Conservation (phyloP, 306 rosid species). For the Lathyrus oleraceus region DNA sequence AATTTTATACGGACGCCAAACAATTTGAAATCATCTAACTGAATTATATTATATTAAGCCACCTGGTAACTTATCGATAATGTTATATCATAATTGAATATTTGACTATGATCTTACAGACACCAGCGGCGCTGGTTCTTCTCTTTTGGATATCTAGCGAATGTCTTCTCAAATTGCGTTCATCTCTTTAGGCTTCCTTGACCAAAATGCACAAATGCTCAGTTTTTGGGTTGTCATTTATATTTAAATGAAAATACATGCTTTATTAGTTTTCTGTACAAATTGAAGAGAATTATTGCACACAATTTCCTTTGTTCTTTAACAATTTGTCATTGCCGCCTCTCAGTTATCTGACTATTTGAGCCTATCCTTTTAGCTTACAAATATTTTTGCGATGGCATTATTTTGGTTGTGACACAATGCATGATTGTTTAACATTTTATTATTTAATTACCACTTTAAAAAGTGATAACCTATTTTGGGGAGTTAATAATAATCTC, state of each 20-base stretch:
- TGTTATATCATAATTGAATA: neutral
- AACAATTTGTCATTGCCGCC: neutral
- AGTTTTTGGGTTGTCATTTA: slow-evolving; percentile 20
- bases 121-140: slow-evolving; percentile 2
- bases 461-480: neutral
- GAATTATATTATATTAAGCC: neutral
- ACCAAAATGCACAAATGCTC: slow-evolving; percentile 13
- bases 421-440: neutral
- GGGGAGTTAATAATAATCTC: slow-evolving; percentile 5
- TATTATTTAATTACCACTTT: slow-evolving; percentile 15
- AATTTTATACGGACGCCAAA: neutral
- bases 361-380: slow-evolving; percentile 16
- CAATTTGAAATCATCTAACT: slow-evolving; percentile 14
- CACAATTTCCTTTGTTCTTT: slow-evolving; percentile 9
- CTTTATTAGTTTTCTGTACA: neutral
- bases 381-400: slow-evolving; percentile 12
- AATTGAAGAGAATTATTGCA: slow-evolving; percentile 3
- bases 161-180: slow-evolving; percentile 11
- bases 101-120: slow-evolving; percentile 12
- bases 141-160: neutral
- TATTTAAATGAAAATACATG: slow-evolving; percentile 1
- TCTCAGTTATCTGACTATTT: slow-evolving; percentile 14
- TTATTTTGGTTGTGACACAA: slow-evolving; percentile 26
- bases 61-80: neutral
- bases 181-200: slow-evolving; percentile 12